Conservation (phyloP, 108 stramenopile species). For the Chaetoceros muelleri region DNA sequence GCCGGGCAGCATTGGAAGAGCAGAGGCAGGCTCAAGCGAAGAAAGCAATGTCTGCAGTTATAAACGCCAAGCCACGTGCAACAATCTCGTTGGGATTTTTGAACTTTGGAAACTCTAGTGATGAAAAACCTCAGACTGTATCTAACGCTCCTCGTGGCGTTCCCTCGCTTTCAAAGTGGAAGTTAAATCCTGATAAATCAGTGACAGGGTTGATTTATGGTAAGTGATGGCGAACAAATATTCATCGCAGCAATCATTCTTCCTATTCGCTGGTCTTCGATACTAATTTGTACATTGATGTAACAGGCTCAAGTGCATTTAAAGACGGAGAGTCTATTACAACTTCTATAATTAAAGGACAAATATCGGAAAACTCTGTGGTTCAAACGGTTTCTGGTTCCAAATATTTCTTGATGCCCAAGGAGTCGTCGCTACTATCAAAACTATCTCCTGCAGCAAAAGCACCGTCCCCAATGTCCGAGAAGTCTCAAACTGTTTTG, state of each 20-base stretch:
- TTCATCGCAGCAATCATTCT: too few species aligned
- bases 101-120: too few species aligned
- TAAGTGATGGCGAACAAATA: too few species aligned
- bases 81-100: conserved; percentile 1
- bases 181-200: too few species aligned
- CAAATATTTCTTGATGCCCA: conserved; percentile 6
- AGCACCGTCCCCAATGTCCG: too few species aligned
- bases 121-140: conserved; percentile 11
- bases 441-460: too few species aligned
- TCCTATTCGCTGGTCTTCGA: too few species aligned
- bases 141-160: conserved; percentile 7
- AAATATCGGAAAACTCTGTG: conserved; percentile 7
- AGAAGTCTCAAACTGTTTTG: too few species aligned
- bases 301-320: neutral
- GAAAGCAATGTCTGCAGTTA: neutral
- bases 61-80: conserved; percentile 4
- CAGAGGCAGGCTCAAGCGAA: conserved; percentile 1
- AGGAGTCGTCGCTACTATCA: too few species aligned
- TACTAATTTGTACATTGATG: too few species aligned
- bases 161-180: too few species aligned
- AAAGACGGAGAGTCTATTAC: conserved; percentile 14
- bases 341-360: conserved; percentile 17
- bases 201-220: too few species aligned
- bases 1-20: neutral
- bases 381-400: conserved; percentile 23